Evolutionary conservation across 257 asterid species (phyloP).

Genomic region (Nicotiana noctiflora): DNA sequence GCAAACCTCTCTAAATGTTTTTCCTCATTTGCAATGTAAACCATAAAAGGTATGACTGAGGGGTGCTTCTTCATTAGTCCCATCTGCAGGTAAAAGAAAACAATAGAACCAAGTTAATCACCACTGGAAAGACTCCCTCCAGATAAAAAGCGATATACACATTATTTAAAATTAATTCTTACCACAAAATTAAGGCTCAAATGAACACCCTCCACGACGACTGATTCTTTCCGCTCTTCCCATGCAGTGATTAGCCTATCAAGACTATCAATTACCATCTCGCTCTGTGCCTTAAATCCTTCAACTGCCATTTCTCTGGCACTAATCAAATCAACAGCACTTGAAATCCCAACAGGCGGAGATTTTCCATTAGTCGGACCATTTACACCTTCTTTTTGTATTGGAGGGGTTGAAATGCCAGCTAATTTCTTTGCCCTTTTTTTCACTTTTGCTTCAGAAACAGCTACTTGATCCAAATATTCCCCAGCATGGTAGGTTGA

Average conservation of each 20-base stretch:
- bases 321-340: conserved; percentile 52
- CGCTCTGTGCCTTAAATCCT: conserved; percentile 99
- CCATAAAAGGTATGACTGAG: conserved; percentile 94
- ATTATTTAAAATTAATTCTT: conserved; percentile 11
- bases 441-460: conserved; percentile 83
- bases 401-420: conserved; percentile 40
- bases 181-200: conserved; percentile 99
- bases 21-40: conserved; percentile 86
- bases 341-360: conserved; percentile 32
- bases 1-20: conserved; percentile 97
- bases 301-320: conserved; percentile 91
- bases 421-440: conserved; percentile 76
- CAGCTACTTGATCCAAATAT: conserved; percentile 83
- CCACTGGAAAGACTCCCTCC: neutral
- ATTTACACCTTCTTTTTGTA: conserved; percentile 31
- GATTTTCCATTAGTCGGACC: conserved; percentile 31
- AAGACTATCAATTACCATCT: conserved; percentile 98
- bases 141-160: neutral
- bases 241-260: conserved; percentile 90
- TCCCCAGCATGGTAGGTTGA: conserved; percentile 99
- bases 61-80: conserved; percentile 99
- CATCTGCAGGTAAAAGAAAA: conserved; percentile 56
- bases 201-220: conserved; percentile 98
- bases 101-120: conserved; percentile 12
- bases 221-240: conserved; percentile 97